Evolutionary conservation across 192 early-diverging fungal species (phyloP).

Genomic region (Podochytrium sp.): DNA sequence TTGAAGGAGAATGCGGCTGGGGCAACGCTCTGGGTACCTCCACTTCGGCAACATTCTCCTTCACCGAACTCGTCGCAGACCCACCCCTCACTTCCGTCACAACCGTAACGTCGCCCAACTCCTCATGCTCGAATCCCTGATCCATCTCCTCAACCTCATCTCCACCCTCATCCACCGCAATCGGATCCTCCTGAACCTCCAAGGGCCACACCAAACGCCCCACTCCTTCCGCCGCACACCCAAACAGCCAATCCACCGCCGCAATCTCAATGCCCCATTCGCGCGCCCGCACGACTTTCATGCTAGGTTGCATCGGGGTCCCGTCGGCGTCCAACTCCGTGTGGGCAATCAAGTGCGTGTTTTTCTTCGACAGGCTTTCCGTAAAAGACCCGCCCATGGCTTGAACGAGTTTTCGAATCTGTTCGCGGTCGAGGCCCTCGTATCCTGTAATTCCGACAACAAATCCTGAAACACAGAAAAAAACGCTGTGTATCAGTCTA

Average conservation of each 20-base stretch:
- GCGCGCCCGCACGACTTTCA: slow-evolving; percentile 27
- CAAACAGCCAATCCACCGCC: slow-evolving; percentile 43
- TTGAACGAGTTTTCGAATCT: slow-evolving; percentile 50
- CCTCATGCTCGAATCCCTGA: not conserved
- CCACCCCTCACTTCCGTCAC: too few relatives aligned
- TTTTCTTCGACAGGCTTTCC: slow-evolving; percentile 53
- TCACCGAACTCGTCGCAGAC: too few relatives aligned
- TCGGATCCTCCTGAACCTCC: not conserved
- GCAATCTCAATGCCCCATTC: slow-evolving; percentile 49
- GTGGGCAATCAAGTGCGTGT: slow-evolving; percentile 40
- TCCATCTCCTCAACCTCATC: slow-evolving; percentile 20
- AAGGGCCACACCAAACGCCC: slow-evolving; percentile 19
- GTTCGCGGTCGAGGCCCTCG: slow-evolving; percentile 58
- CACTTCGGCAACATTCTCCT: slow-evolving; percentile 25
- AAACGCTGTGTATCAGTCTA: not conserved
- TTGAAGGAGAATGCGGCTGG: too few relatives aligned
- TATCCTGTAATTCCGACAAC: slow-evolving; percentile 61
- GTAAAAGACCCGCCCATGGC: slow-evolving; percentile 52
- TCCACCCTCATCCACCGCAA: not conserved
- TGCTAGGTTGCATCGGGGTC: slow-evolving; percentile 21
- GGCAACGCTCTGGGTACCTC: too few relatives aligned
- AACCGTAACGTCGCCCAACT: not conserved
- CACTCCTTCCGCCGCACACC: slow-evolving; percentile 25
- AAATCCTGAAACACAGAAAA: slow-evolving; percentile 5
- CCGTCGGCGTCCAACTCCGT: not conserved